A percentile compares a stretch with the other conserved stretches of the same genome.
These are phyloP conservation scores for Filosporella fistucella DNA, from an alignment of 495 filamentous ascomycete genomes.

Conservation along the genomic window DNA sequence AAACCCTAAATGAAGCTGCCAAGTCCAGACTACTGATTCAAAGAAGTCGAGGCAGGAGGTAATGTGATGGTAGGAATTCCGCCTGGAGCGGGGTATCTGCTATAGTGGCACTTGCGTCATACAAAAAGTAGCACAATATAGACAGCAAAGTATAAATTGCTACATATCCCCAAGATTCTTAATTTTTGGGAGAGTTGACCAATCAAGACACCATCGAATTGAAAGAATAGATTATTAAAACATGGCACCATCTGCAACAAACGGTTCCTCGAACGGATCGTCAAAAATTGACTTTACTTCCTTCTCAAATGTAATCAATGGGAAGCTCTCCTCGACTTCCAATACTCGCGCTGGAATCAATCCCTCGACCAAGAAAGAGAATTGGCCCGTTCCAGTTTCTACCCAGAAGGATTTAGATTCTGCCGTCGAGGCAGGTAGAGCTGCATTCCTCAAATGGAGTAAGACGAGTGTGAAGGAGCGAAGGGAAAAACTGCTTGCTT, in stretches of 20 bases:
- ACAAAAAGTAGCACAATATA: too few species aligned
- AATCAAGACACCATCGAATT: too few species aligned
- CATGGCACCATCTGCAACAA: conserved; percentile 7
- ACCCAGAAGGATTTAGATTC: conserved; percentile 47
- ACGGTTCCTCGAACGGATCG: background rate
- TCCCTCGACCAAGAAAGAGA: conserved; percentile 38
- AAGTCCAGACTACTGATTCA: too few species aligned
- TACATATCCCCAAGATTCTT: too few species aligned
- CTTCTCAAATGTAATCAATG: conserved; percentile 47
- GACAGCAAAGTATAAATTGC: too few species aligned
- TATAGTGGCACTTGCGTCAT: too few species aligned
- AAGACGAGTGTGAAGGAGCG: conserved; percentile 46
- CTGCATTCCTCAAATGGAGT: conserved; percentile 48
- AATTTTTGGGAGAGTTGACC: too few species aligned
- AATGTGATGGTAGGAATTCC: too few species aligned
- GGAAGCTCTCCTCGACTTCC: conserved; percentile 29
- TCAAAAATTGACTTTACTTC: conserved; percentile 2
- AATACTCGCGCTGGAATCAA: conserved; percentile 41
- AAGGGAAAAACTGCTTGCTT: conserved; percentile 33
- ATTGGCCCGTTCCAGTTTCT: conserved; percentile 43
- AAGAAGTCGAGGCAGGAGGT: too few species aligned
- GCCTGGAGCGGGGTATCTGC: too few species aligned
- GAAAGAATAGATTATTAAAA: too few species aligned
- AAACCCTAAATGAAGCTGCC: too few species aligned
- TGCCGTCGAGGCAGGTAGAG: conserved; percentile 41